Conservation (phyloP, 371 early-diverging fungal species). For the Nematocida ausubeli region DNA sequence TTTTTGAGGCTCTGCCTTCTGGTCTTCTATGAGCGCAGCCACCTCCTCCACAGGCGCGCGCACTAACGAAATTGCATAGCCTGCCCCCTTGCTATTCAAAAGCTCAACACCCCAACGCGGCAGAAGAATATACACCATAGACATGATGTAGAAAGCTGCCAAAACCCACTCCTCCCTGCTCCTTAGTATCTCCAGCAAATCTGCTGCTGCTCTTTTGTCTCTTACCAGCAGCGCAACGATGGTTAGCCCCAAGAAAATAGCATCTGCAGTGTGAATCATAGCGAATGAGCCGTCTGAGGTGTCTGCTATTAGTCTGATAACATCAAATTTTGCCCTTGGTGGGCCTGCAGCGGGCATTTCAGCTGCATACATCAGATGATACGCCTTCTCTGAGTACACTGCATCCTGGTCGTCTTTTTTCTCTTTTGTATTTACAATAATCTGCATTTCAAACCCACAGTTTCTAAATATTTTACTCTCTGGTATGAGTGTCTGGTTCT, state of each 20-base stretch:
- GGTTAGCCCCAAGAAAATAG: not conserved
- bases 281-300: not conserved
- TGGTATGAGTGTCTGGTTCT: conserved; percentile 8
- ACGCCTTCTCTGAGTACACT: not conserved
- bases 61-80: not conserved
- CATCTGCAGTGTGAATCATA: not conserved
- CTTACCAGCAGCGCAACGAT: not conserved
- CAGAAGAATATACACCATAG: not conserved
- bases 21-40: not conserved
- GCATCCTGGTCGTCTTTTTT: not conserved
- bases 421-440: not conserved
- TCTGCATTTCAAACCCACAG: conserved; percentile 30
- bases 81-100: not conserved
- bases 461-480: conserved; percentile 19
- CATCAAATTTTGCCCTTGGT: not conserved
- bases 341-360: not conserved
- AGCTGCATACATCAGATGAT: not conserved
- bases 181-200: not conserved
- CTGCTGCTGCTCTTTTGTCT: not conserved
- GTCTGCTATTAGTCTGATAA: not conserved
- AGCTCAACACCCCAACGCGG: not conserved
- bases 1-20: not conserved
- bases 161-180: not conserved
- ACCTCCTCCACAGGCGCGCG: not conserved
- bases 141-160: not conserved